Conservation (phyloP, 2,329 filamentous ascomycete genomes). For the Lasiodiplodia hormozganensis region DNA sequence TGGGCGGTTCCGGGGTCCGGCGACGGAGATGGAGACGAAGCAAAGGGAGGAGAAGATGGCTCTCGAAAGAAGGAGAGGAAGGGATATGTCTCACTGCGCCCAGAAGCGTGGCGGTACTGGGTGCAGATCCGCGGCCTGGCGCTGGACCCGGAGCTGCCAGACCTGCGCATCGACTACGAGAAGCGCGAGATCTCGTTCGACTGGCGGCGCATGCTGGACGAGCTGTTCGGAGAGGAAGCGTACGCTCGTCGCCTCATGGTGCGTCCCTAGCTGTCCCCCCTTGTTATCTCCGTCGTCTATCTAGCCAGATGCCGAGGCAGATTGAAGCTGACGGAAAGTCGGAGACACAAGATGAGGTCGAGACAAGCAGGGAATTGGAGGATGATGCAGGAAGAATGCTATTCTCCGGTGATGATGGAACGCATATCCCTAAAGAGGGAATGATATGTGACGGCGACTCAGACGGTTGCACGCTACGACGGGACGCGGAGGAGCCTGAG, state of each 20-base stretch:
- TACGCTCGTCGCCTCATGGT: neutral
- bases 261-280: neutral
- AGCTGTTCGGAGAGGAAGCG: slow-evolving; percentile 42
- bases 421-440: neutral
- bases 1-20: neutral
- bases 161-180: slow-evolving; percentile 34
- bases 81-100: neutral
- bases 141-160: slow-evolving; percentile 39
- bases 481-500: neutral
- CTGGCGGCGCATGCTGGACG: slow-evolving; percentile 40
- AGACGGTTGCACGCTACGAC: neutral
- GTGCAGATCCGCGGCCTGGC: slow-evolving; percentile 10
- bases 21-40: neutral
- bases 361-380: neutral
- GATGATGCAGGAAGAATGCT: neutral
- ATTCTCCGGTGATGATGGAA: neutral
- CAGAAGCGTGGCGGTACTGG: slow-evolving; percentile 4
- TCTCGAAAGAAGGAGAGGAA: too few species aligned
- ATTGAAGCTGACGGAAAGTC: neutral
- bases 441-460: neutral
- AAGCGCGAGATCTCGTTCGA: slow-evolving; percentile 37
- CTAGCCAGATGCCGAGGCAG: neutral
- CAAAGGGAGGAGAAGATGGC: neutral
- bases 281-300: too few species aligned
- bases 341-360: neutral